Percentiles rank a stretch among this genome's conserved stretches.
These are phyloP conservation scores for Ceratocystis diversiconidia DNA, from an alignment of 2,329 filamentous ascomycete species.

Conservation along the genomic window DNA sequence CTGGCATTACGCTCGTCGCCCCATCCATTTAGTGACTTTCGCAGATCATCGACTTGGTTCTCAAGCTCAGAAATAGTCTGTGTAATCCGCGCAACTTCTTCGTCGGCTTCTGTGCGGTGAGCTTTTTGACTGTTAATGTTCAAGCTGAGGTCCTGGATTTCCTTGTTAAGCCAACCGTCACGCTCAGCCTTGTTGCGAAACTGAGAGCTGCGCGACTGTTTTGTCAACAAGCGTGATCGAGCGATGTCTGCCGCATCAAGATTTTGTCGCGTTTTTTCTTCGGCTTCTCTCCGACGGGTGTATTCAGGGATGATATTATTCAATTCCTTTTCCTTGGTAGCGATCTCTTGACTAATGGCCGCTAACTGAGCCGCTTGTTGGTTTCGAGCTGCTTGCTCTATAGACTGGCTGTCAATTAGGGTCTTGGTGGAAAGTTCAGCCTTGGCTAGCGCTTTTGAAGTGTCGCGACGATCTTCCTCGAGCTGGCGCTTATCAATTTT, in stretches of 20 bases:
- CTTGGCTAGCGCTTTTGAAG: conserved; percentile 66
- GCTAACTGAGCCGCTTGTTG: conserved; percentile 59
- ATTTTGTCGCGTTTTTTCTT: conserved; percentile 53
- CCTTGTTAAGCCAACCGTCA: conserved; percentile 64
- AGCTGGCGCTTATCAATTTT: conserved; percentile 74
- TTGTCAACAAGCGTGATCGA: conserved; percentile 70
- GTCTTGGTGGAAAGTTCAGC: conserved; percentile 73
- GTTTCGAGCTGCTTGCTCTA: conserved; percentile 56
- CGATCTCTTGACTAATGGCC: conserved; percentile 59
- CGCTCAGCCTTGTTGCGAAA: conserved; percentile 82
- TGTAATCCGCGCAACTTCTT: conserved; percentile 64
- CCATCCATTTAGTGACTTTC: conserved; percentile 63
- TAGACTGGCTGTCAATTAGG: conserved; percentile 67
- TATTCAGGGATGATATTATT: conserved; percentile 62
- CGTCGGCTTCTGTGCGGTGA: conserved; percentile 68
- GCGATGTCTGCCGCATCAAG: conserved; percentile 63
- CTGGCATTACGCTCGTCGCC: conserved; percentile 59
- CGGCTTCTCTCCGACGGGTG: conserved; percentile 56
- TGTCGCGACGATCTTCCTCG: conserved; percentile 77
- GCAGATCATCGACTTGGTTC: conserved; percentile 53
- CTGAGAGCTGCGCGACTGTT: conserved; percentile 76
- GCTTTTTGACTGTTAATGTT: conserved; percentile 69
- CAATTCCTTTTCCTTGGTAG: conserved; percentile 62
- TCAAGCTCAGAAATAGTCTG: conserved; percentile 58
- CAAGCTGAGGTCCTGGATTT: conserved; percentile 66